Evolutionary conservation across 2,329 filamentous ascomycete species (phyloP).

Genomic region (Grosmannia clavigera): DNA sequence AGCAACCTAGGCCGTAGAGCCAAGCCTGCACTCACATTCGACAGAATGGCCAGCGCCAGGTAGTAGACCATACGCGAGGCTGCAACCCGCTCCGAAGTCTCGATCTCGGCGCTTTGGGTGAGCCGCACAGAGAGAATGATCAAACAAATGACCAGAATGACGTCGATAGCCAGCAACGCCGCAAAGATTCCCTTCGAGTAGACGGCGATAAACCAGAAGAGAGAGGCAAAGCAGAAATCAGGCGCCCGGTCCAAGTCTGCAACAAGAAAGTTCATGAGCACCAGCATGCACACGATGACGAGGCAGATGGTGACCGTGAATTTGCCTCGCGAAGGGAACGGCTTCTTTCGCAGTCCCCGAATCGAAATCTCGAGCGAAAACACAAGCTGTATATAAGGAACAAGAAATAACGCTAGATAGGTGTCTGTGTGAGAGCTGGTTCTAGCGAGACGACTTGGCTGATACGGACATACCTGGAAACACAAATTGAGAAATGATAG

Average conservation of each 20-base stretch:
- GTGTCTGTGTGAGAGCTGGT: background rate
- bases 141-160: conserved; percentile 36
- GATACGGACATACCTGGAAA: conserved; percentile 37
- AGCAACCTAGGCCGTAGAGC: background rate
- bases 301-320: conserved; percentile 49
- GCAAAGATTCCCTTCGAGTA: conserved; percentile 47
- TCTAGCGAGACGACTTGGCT: background rate
- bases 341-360: conserved; percentile 38
- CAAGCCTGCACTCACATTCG: conserved; percentile 34
- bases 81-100: conserved; percentile 45
- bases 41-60: conserved; percentile 41
- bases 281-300: conserved; percentile 33
- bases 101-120: conserved; percentile 39
- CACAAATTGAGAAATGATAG: conserved; percentile 42
- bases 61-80: conserved; percentile 62
- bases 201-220: conserved; percentile 54
- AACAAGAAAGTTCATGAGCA: conserved; percentile 45
- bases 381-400: conserved; percentile 52
- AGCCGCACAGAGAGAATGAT: conserved; percentile 45
- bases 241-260: conserved; percentile 41
- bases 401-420: conserved; percentile 51
- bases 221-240: conserved; percentile 52
- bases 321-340: conserved; percentile 46
- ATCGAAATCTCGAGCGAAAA: conserved; percentile 51
- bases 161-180: conserved; percentile 37